Percentiles rank a stretch among this genome's conserved stretches.
Evolutionary conservation across 805 yeast species (phyloP).

Genomic region (Kluyveromyces nonfermentans): DNA sequence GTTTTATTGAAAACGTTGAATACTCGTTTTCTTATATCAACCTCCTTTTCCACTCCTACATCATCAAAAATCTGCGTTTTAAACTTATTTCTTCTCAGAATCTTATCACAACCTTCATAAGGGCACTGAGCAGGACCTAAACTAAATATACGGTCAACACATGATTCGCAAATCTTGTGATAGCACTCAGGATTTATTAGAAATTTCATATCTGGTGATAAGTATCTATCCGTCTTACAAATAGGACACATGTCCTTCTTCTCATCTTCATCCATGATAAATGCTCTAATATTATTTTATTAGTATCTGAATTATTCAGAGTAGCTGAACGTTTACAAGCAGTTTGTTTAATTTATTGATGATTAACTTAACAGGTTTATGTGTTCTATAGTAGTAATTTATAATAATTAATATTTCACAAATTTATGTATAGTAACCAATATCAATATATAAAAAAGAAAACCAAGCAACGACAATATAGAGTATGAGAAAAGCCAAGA

Average conservation of each 20-base stretch:
- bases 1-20: slow-evolving; percentile 71
- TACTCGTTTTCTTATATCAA: slow-evolving; percentile 79
- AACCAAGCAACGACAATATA: background rate
- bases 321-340: no score
- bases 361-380: no score
- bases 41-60: slow-evolving; percentile 79
- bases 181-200: slow-evolving; percentile 95
- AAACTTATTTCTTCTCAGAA: slow-evolving; percentile 77
- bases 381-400: no score
- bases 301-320: background rate
- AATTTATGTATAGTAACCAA: background rate
- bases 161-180: slow-evolving; percentile 93
- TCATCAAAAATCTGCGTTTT: slow-evolving; percentile 92
- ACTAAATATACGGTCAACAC: slow-evolving; percentile 91
- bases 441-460: background rate
- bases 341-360: no score
- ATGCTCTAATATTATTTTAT: background rate
- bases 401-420: no score
- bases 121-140: slow-evolving; percentile 97
- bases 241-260: slow-evolving; percentile 87
- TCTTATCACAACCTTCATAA: slow-evolving; percentile 81
- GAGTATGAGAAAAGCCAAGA: background rate
- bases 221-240: slow-evolving; percentile 88
- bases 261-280: slow-evolving; percentile 37
- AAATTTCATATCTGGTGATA: slow-evolving; percentile 88